Evolutionary conservation across 176 grass and related monocot species (phyloP).

Genomic region (Melocanna baccifera): DNA sequence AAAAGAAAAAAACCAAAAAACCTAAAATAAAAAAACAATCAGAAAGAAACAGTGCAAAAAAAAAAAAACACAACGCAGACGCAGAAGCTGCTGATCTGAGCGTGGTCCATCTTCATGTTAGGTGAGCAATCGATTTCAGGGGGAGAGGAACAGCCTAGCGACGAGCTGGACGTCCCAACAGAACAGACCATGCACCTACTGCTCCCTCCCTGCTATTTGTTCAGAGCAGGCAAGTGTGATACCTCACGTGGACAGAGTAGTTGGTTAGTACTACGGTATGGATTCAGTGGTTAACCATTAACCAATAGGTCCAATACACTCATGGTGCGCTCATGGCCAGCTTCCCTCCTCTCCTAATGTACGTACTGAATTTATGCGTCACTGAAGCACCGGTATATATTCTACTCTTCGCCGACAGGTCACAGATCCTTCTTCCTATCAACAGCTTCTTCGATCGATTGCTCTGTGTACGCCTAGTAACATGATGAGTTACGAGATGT

Average conservation of each 20-base stretch:
- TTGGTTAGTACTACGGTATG: background rate
- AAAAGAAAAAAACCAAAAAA: no score
- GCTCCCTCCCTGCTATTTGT: background rate
- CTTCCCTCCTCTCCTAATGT: no score
- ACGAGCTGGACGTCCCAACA: slow-evolving; percentile 30
- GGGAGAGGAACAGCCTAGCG: slow-evolving; percentile 8
- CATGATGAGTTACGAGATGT: background rate
- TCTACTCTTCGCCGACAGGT: background rate
- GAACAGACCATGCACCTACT: slow-evolving; percentile 10
- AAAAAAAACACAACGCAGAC: no score
- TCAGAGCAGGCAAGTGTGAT: background rate
- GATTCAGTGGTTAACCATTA: background rate
- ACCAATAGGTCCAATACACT: background rate
- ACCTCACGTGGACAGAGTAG: background rate
- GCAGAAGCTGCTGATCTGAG: no score
- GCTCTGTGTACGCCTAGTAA: background rate
- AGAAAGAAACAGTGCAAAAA: no score
- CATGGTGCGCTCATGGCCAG: background rate
- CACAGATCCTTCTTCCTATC: no score
- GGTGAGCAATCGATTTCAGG: slow-evolving; percentile 38
- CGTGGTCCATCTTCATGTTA: background rate
- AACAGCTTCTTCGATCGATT: background rate
- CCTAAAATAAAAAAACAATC: no score
- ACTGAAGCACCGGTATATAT: background rate
- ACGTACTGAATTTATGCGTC: no score